Base-by-base conservation (phyloP, 1,284 basidiomycete species). In the Xanthoconium separans region DNA sequence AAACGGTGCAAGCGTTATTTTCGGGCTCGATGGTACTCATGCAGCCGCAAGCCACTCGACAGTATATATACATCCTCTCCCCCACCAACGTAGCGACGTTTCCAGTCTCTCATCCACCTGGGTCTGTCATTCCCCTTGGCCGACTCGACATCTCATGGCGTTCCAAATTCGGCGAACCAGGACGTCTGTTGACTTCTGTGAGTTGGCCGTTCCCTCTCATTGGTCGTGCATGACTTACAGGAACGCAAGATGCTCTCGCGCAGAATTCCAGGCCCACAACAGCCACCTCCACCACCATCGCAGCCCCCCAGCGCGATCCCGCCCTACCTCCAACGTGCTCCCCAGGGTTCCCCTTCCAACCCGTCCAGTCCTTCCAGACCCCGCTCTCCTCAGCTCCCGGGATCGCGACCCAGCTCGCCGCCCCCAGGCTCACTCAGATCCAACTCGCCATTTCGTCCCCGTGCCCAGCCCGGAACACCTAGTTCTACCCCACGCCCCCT, bases 111-210 rank as follows among this genome's bases (percentile, higher is more conserved):
- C 79, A 81, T 63, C 63, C 78, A 1, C 84, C 89, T 0, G 93
- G 92, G 3, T 80, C 78, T 29, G 76, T 87, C 37, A 79, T 94
- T 16, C 81, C 90, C 4, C 79, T 95, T 2, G 92, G 92, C 20
- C 77, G 89, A 56, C 76, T 95, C 11, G 89, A 93, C 61, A 85
- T 95, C 34, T 81, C 84, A 2, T 95, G 92, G 92, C 76, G 84
- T 43, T 89, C 89, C 15, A 81, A 82, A 15, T 89, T 85, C 59
- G 89, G 90, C 10, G 89, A 93, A 71, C 89, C 85, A 18, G 92
- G 92, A 1, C 79, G 89, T 44, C 74, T 95, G 18, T 72, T 93
- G 44, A 95, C 92, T 6, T 93, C 91, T 4, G 82, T 73, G 60
- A 53, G 76, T 36, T 6, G 22, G 44, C 0, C 37, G 31, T 27